Evolutionary conservation across 768 basidiomycete species (phyloP).

Genomic region (Kwoniella newhampshirensis): DNA sequence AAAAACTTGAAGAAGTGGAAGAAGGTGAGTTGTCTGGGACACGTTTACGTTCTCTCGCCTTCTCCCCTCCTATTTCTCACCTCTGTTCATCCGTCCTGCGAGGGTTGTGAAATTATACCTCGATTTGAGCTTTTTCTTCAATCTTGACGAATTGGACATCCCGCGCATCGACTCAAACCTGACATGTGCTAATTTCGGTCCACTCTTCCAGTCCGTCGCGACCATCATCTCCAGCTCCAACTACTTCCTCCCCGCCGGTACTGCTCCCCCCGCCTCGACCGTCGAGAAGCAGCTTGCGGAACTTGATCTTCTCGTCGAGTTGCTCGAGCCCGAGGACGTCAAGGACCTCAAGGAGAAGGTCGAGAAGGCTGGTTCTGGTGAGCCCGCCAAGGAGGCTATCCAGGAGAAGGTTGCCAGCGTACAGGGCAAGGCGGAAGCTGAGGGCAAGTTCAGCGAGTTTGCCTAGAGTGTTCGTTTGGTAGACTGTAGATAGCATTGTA

Average conservation of each 20-base stretch:
- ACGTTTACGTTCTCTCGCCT: neutral
- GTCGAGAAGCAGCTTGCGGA: slow-evolving; percentile 56
- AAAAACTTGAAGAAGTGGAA: slow-evolving; percentile 61
- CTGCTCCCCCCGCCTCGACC: slow-evolving; percentile 50
- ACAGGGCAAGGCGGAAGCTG: slow-evolving; percentile 45
- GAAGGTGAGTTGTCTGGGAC: slow-evolving; percentile 63
- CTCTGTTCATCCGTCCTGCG: slow-evolving; percentile 1
- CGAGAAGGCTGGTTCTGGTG: slow-evolving; percentile 52
- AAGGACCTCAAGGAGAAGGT: slow-evolving; percentile 54
- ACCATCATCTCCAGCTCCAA: slow-evolving; percentile 55
- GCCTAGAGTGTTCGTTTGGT: slow-evolving; percentile 32
- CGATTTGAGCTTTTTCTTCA: too few relatives aligned
- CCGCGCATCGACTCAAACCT: slow-evolving; percentile 52
- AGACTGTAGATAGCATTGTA: neutral
- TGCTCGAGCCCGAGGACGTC: slow-evolving; percentile 55
- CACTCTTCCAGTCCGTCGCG: slow-evolving; percentile 48
- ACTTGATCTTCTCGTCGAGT: slow-evolving; percentile 54
- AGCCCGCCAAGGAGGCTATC: slow-evolving; percentile 50
- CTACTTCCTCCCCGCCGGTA: slow-evolving; percentile 55
- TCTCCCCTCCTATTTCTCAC: neutral
- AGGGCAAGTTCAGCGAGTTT: slow-evolving; percentile 55
- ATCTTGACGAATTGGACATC: too few relatives aligned
- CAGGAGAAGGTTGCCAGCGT: slow-evolving; percentile 40
- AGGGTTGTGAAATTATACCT: too few relatives aligned
- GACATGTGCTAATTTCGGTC: neutral